Base-by-base conservation (phyloP, 352 stramenopile genomes). In the Globisporangium echinulatum region DNA sequence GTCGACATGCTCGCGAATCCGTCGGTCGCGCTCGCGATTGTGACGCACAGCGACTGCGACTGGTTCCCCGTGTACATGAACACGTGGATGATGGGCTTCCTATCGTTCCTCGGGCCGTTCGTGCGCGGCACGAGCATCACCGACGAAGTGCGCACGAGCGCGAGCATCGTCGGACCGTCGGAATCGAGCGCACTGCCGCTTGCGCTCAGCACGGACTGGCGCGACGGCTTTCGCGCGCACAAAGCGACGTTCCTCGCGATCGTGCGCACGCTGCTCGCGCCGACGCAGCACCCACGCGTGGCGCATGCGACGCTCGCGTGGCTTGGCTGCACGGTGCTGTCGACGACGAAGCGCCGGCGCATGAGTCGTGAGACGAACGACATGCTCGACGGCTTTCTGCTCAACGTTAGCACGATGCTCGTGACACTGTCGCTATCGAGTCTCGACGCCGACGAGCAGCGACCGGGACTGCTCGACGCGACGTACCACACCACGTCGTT, bases 91-190 rank as follows among this genome's bases (percentile, higher is more conserved):
- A 65, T 88, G 39, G 62, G 59, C 5, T 54, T 68, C 8, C 48
- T 70, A 14, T 75, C 74, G 39, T 83, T 83, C 54, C 46, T 92
- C 11, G 82, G 82, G 0, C 76, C 79, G 51, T 78, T 92, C 62
- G 66, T 92, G 38, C 74, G 82, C 13, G 78, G 71, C 49, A 85
- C 77, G 14, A 87, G 72, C n/a, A 82, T 92, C 65, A 72, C 77
- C 1, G 72, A 90, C 38, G 77, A 87, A 19, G 69, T 69, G 6
- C 69, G 74, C 9, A 70, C 79, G 39, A 71, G 85, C n/a, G 25
- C 25, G 25, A 25, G 25, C 25, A 25, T 25, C 25, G 25, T 25
- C 25, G 25, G 25, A 25, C 25, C 25, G 25, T 25, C 25, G 25
- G 25, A 25, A 2, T 25, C 25, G 25, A 72, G 80, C 47, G 51